Percentiles rank a stretch among this genome's conserved stretches.
Evolutionary conservation across 2,329 filamentous ascomycete genomes (phyloP).

Genomic region (Colletotrichum endophyticum): DNA sequence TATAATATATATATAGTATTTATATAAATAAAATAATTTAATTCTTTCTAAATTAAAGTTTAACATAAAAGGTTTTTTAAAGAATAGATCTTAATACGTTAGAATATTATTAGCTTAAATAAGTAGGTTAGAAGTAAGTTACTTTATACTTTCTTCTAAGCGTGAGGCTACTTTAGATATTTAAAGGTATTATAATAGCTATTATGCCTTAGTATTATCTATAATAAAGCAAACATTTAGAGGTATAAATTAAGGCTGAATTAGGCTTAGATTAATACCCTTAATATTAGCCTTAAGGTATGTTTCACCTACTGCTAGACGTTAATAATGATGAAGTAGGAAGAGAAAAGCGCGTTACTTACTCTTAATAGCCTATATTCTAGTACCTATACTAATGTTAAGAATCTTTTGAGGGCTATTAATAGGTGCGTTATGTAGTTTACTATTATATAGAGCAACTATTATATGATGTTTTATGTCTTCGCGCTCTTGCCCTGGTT

Average conservation of each 20-base stretch:
- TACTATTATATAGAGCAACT: conserved; percentile 40
- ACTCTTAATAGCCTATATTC: conserved; percentile 46
- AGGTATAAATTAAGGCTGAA: conserved; percentile 52
- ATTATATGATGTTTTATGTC: conserved; percentile 44
- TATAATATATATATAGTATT: too few species aligned
- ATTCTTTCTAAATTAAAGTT: too few species aligned
- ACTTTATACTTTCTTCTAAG: too few species aligned
- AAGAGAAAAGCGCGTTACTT: background rate
- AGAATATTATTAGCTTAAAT: too few species aligned
- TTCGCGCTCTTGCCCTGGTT: conserved; percentile 44
- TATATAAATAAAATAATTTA: too few species aligned
- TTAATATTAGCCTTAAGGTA: conserved; percentile 31
- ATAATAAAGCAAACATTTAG: conserved; percentile 78
- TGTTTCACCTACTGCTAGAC: conserved; percentile 32
- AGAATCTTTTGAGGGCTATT: conserved; percentile 1
- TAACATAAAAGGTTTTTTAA: too few species aligned
- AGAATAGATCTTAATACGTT: too few species aligned
- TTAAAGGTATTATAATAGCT: too few species aligned
- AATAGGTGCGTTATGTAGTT: background rate
- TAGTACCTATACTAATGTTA: conserved; percentile 29
- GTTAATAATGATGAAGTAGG: background rate
- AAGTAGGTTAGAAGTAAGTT: too few species aligned
- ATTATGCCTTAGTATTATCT: conserved; percentile 59
- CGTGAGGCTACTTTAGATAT: too few species aligned
- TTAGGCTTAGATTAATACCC: conserved; percentile 35